Percentiles rank a stretch among this genome's conserved stretches.
Evolutionary conservation across 2,329 filamentous ascomycete genomes (phyloP).

Genomic region (Aspergillus floridensis): DNA sequence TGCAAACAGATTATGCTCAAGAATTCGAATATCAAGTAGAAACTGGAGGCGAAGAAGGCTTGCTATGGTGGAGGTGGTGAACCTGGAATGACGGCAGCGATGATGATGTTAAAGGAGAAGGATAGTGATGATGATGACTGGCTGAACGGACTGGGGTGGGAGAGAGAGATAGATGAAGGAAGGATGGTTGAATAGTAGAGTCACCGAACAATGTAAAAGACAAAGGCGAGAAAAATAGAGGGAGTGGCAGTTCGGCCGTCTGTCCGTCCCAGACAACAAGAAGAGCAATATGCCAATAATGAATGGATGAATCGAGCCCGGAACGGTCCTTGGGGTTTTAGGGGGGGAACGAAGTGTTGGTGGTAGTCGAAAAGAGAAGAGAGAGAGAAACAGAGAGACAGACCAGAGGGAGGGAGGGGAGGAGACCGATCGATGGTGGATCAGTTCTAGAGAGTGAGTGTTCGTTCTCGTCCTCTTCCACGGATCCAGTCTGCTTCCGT

Average conservation of each 20-base stretch:
- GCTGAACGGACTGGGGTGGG: not conserved
- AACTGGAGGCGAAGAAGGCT: not conserved
- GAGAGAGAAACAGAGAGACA: not conserved
- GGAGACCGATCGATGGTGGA: not conserved
- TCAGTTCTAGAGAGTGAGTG: not conserved
- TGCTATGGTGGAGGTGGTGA: not conserved
- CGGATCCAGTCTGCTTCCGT: constrained; percentile 20
- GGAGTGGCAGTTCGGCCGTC: not conserved
- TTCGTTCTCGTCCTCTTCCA: constrained; percentile 9
- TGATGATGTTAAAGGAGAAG: not conserved
- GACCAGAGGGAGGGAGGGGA: not conserved
- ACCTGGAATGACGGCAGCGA: not conserved
- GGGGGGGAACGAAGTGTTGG: not conserved
- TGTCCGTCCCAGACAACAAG: not conserved
- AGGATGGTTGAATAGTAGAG: not conserved
- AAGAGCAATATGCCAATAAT: not conserved
- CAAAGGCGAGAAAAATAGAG: not conserved
- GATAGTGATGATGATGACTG: not conserved
- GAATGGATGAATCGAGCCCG: constrained; percentile 8
- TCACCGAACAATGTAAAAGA: not conserved
- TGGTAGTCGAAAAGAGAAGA: not conserved
- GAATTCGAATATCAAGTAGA: not conserved
- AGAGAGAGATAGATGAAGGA: not conserved
- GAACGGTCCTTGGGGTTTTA: constrained; percentile 14
- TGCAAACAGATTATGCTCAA: not conserved